A percentile compares a stretch with the other conserved stretches of the same genome.
These are phyloP conservation scores for Fusarium nisikadoi DNA, from an alignment of 2,329 filamentous ascomycete species.

Conservation along the genomic window DNA sequence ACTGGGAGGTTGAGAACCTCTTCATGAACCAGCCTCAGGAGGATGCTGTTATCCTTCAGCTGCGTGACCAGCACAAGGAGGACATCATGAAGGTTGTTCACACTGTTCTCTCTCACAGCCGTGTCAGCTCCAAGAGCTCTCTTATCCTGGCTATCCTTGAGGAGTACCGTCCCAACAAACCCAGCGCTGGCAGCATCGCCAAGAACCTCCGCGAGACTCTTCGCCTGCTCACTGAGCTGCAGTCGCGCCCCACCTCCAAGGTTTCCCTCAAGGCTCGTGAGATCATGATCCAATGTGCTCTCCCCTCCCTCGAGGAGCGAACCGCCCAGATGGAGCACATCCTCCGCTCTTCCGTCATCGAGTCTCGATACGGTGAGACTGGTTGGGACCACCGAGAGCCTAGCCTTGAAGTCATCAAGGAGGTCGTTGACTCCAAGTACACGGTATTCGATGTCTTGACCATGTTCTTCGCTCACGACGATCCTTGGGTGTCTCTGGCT, in stretches of 20 bases:
- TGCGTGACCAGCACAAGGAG: slow-evolving; percentile 97
- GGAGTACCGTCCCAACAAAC: slow-evolving; percentile 94
- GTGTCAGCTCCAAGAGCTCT: slow-evolving; percentile 93
- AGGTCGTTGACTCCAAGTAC: slow-evolving; percentile 98
- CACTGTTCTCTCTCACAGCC: slow-evolving; percentile 92
- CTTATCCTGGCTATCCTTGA: slow-evolving; percentile 91
- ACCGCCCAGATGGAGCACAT: slow-evolving; percentile 99
- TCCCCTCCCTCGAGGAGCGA: slow-evolving; percentile 95
- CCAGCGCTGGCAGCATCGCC: slow-evolving; percentile 85
- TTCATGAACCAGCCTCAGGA: slow-evolving; percentile 92
- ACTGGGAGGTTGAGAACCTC: slow-evolving; percentile 83
- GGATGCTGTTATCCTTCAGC: slow-evolving; percentile 91
- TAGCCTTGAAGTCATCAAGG: slow-evolving; percentile 89
- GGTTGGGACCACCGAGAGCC: slow-evolving; percentile 97
- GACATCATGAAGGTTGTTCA: slow-evolving; percentile 86
- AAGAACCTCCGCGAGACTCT: slow-evolving; percentile 88
- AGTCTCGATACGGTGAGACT: slow-evolving; percentile 97
- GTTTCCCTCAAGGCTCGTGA: slow-evolving; percentile 97
- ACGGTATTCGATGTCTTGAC: slow-evolving; percentile 97
- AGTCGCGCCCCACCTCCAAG: slow-evolving; percentile 84
- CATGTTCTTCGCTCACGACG: slow-evolving; percentile 93
- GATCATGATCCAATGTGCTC: slow-evolving; percentile 94
- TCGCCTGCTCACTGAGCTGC: slow-evolving; percentile 86
- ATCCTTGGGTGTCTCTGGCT: slow-evolving; percentile 93
- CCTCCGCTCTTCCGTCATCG: slow-evolving; percentile 90